A percentile compares a stretch with the other conserved stretches of the same genome.
These are phyloP conservation scores for Sporothrix brasiliensis DNA, from an alignment of 2,329 filamentous ascomycete species.

Conservation along the genomic window DNA sequence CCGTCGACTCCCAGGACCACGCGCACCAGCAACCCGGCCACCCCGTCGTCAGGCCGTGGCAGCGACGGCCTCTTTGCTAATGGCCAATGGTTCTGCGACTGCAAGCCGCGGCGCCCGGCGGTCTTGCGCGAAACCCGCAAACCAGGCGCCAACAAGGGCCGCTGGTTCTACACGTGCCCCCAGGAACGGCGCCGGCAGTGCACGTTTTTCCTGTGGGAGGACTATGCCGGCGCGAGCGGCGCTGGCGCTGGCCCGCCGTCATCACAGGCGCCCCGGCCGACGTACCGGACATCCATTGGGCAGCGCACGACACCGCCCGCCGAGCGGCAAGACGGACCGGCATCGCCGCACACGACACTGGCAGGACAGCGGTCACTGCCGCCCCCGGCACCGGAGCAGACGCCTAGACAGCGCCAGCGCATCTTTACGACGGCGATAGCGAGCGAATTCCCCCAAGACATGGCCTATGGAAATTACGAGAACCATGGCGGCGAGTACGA, in stretches of 20 bases:
- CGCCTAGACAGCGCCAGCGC: conserved; percentile 26
- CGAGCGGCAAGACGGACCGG: conserved; percentile 22
- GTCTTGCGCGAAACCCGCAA: conserved; percentile 46
- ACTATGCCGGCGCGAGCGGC: conserved; percentile 43
- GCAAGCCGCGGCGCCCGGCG: conserved; percentile 47
- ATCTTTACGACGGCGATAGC: conserved; percentile 31
- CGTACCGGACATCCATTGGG: conserved; percentile 33
- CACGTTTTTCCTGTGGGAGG: conserved; percentile 52
- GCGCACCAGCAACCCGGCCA: conserved; percentile 1
- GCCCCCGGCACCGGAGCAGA: background rate
- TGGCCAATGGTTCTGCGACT: conserved; percentile 45
- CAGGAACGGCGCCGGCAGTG: conserved; percentile 43
- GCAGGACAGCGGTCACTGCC: conserved; percentile 21
- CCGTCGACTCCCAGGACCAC: conserved; percentile 15
- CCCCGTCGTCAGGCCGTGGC: conserved; percentile 30
- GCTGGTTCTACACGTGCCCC: conserved; percentile 49
- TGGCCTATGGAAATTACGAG: background rate
- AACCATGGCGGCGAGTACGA: background rate
- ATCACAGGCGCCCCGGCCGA: conserved; percentile 12
- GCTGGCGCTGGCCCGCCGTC: background rate
- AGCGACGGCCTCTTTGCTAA: conserved; percentile 37
- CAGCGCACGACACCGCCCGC: conserved; percentile 35
- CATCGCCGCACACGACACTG: background rate
- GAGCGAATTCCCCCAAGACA: background rate
- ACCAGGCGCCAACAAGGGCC: conserved; percentile 46